Conservation (phyloP, 2,329 filamentous ascomycete genomes). For the Claviceps digitariae region DNA sequence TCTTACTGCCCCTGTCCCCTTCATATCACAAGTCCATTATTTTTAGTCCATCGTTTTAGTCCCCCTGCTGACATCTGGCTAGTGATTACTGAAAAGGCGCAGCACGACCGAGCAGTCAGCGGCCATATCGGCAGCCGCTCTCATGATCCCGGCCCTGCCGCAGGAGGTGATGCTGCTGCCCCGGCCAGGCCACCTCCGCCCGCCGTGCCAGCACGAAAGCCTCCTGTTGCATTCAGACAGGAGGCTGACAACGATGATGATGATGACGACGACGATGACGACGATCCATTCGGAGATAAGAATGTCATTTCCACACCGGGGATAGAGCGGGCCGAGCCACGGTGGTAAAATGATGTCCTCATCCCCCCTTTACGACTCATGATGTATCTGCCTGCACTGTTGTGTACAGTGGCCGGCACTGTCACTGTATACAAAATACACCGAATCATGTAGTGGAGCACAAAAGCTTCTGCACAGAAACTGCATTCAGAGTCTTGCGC, state of each 20-base stretch:
- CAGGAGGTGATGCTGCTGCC: not conserved
- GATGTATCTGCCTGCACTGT: not conserved
- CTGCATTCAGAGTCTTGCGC: too few relatives aligned
- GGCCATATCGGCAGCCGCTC: conserved; percentile 20
- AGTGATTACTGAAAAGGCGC: conserved; percentile 42
- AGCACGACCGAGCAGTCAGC: conserved; percentile 23
- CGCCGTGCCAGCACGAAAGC: not conserved
- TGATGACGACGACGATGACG: conserved; percentile 46
- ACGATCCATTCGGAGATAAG: conserved; percentile 75
- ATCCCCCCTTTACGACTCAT: not conserved
- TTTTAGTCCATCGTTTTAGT: too few relatives aligned
- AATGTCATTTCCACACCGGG: conserved; percentile 45
- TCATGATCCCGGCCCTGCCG: conserved; percentile 25
- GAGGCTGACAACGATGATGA: conserved; percentile 60
- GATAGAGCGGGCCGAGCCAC: conserved; percentile 17
- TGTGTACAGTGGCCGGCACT: too few relatives aligned
- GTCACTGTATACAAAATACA: too few relatives aligned
- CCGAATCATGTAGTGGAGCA: too few relatives aligned
- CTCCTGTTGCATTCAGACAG: conserved; percentile 18
- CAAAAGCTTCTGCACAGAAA: too few relatives aligned
- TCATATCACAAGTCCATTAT: not conserved
- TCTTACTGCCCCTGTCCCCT: not conserved
- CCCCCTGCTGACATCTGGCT: not conserved
- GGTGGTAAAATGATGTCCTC: conserved; percentile 13
- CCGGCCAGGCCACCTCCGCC: conserved; percentile 29